A percentile compares a stretch with the other conserved stretches of the same genome.
These are phyloP conservation scores for Furcasterigmium sp. DNA, from an alignment of 2,329 filamentous ascomycete species.

Conservation along the genomic window DNA sequence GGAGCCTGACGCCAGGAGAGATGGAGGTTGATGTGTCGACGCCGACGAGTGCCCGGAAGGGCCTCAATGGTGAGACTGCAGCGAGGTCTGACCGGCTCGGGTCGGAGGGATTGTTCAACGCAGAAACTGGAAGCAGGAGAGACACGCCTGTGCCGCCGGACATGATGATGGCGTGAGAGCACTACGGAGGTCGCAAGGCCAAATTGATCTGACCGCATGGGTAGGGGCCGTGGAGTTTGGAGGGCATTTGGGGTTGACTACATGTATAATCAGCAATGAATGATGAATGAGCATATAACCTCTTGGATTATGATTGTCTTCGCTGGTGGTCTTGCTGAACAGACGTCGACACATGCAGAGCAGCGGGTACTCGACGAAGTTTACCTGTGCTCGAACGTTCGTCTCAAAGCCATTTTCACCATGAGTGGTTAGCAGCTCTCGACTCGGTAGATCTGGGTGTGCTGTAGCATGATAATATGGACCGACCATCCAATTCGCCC, in stretches of 20 bases:
- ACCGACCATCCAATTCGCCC: too few species aligned
- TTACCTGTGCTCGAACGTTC: too few species aligned
- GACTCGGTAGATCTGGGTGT: too few species aligned
- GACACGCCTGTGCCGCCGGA: conserved; percentile 30
- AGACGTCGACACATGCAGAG: too few species aligned
- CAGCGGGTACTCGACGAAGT: too few species aligned
- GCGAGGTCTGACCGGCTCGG: conserved; percentile 15
- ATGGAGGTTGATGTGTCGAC: conserved; percentile 32
- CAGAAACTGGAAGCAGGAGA: conserved; percentile 20
- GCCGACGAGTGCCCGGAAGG: conserved; percentile 23
- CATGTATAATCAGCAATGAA: conserved; percentile 1
- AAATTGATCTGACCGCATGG: not conserved
- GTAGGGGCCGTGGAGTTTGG: conserved; percentile 1
- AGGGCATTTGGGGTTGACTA: not conserved
- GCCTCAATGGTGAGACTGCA: not conserved
- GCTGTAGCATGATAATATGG: too few species aligned
- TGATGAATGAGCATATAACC: conserved; percentile 9
- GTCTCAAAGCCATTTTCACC: too few species aligned
- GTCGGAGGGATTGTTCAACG: conserved; percentile 20
- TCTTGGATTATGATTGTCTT: too few species aligned
- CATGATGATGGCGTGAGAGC: conserved; percentile 12
- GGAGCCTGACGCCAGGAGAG: conserved; percentile 20
- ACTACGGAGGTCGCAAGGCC: not conserved
- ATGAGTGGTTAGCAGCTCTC: too few species aligned
- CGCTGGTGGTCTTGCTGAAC: too few species aligned